Base-by-base conservation (phyloP, 371 early-diverging fungal genomes). In the Batkoa obscura region DNA sequence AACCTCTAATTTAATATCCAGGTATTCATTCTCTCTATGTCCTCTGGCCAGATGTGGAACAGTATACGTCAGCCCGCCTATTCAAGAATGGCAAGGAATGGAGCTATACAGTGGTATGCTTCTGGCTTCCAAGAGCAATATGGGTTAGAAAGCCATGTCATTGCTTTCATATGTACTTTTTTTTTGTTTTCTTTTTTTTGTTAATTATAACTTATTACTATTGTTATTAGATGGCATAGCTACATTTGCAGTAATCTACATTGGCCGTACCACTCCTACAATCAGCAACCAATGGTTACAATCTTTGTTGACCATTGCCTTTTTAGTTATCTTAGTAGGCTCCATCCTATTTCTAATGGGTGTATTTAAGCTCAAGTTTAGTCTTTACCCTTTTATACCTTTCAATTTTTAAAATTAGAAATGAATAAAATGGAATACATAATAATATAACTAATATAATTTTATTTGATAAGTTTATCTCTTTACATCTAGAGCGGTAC, bases 11-110 rank as follows among this genome's bases (percentile, higher is more conserved):
- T n/a, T 35, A 32, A 34, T 39, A 5, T 31, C 10, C 60, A 81
- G 80, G 59, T 76, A 32, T 67, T 70, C n/a, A 79, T 83, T 46
- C 65, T 85, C 33, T 61, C 78, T 49, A 83, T 88, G 78, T 83
- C 75, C 37, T 80, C 83, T 13, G 91, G 89, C 41, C 78, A 79
- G 62, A 90, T 90, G 91, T 90, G 86, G 86, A 88, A 88, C 65
- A 74, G 74, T 55, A 90, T 90, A 63, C 81, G 88, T 34, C 68
- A 70, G 9, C 80, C 91, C 1, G 84, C 84, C 15, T 87, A 74
- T 56, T 67, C 73, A 32, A 75, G 74, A 6, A 64, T 70, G 6
- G 66, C 78, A 46, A 13, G 55, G 8, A 23, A 30, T 38, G 84
- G 84, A 23, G 62, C 73, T 43, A 64, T 80, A 32, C 77, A 75